Percentiles rank a stretch among this genome's conserved stretches.
These are phyloP conservation scores for Leptographium radiaticola DNA, from an alignment of 2,329 filamentous ascomycete genomes.

Conservation along the genomic window DNA sequence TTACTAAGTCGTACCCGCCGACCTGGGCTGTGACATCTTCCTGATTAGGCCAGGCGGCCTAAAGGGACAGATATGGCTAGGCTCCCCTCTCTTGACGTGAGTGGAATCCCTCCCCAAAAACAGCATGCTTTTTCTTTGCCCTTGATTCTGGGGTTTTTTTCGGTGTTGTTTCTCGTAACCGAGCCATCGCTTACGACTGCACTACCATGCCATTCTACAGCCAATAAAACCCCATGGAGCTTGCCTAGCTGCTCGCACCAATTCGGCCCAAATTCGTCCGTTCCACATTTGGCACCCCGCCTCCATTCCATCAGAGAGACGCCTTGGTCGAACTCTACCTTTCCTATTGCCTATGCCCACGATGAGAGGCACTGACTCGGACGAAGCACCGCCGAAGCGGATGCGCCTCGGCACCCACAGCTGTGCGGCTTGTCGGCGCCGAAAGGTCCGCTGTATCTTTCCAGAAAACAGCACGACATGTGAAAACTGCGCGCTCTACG, in stretches of 20 bases:
- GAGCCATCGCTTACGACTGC: too few relatives aligned
- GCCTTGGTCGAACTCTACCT: not conserved
- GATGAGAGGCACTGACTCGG: not conserved
- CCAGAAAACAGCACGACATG: conserved; percentile 23
- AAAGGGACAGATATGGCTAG: too few relatives aligned
- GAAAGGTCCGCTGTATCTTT: conserved; percentile 35
- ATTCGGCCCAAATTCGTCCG: conserved; percentile 1
- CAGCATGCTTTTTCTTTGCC: too few relatives aligned
- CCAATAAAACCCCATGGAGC: too few relatives aligned
- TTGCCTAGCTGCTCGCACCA: not conserved
- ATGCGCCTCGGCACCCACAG: conserved; percentile 21
- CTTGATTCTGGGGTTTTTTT: too few relatives aligned
- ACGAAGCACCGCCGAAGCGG: conserved; percentile 12
- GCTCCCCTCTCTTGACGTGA: too few relatives aligned
- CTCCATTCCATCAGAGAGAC: not conserved
- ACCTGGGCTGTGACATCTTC: too few relatives aligned
- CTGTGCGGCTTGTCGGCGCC: conserved; percentile 29
- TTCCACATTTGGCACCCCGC: not conserved
- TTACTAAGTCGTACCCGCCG: too few relatives aligned
- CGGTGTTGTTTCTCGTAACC: too few relatives aligned
- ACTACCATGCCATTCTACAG: too few relatives aligned
- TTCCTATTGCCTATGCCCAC: not conserved
- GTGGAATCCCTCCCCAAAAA: too few relatives aligned
- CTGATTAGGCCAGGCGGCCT: too few relatives aligned
- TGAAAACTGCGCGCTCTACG: conserved; percentile 30